Evolutionary conservation across 1,284 basidiomycete species (phyloP), one percentile per base, ranked within the genome.

Genomic region (Austroboletus novae-zelandiae): DNA sequence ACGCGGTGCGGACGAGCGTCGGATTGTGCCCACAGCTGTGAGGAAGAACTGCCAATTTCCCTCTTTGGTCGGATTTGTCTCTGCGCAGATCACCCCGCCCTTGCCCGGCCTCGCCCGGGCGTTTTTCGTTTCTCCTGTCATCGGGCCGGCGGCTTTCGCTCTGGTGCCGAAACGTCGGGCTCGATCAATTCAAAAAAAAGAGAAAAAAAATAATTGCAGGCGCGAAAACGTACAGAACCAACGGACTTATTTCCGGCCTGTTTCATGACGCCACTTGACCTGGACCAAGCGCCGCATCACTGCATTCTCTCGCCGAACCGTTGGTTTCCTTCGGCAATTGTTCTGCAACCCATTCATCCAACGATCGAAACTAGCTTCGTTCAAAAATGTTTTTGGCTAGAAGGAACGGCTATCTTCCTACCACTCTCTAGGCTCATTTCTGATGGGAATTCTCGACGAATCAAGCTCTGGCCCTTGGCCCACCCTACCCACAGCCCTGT

Each of bases 81-180:
- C 53, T 45, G 44, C 55, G 66, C 42, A 60, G 65, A 65, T 67
- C 66, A 42, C 44, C 48, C 20, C 20, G 18, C 27, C 44, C 46
- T 43, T 50, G 43, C 44, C 61, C 64, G 59, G 68, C 61, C 59
- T 55, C 51, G 37, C 45, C 64, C 63, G 64, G 57, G 32, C 43
- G 34, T 54, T 59, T 58, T 56, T 42, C 48, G 36, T 47, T 35
- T 35, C 50, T 37, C 48, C 60, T 64, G 56, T 61, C 50, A 48
- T 64, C 60, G 67, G 60, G 64, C 65, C 67, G 68, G 64, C 68
- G 67, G 68, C 65, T 69, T 59, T 57, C 41, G 46, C 50, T 67
- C 55, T 57, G 59, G 27, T 60, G 55, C 64, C 67, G 64, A 67
- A 47, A 46, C 53, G 43, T 40, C 42, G 45, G 40, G 30, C 41